Conservation (phyloP, 495 filamentous ascomycete genomes). For the Chlorociboria aeruginascens region DNA sequence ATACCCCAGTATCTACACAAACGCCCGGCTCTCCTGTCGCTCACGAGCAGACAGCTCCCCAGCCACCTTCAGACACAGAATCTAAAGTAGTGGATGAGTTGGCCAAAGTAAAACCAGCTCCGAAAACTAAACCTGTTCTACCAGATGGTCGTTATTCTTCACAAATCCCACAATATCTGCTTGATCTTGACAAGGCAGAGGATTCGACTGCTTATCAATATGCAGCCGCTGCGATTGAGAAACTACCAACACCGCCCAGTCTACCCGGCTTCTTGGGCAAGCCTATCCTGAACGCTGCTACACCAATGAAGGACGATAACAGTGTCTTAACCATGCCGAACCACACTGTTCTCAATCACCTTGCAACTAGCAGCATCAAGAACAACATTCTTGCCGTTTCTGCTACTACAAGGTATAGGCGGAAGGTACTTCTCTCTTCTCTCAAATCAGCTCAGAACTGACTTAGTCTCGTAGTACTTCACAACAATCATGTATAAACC, state of each 20-base stretch:
- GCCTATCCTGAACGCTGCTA: slow-evolving; percentile 83
- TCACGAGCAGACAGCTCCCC: not conserved
- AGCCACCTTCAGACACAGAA: slow-evolving; percentile 1
- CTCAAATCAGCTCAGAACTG: slow-evolving; percentile 16
- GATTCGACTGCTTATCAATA: slow-evolving; percentile 57
- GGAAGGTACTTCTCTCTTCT: slow-evolving; percentile 55
- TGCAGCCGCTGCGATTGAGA: slow-evolving; percentile 54
- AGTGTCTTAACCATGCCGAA: slow-evolving; percentile 94
- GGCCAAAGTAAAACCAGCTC: slow-evolving; percentile 16
- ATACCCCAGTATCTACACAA: slow-evolving; percentile 22
- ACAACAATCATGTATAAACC: slow-evolving; percentile 98
- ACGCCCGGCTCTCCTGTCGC: not conserved
- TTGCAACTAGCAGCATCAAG: slow-evolving; percentile 98
- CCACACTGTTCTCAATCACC: slow-evolving; percentile 90
- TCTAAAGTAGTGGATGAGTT: slow-evolving; percentile 14
- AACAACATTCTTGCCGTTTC: slow-evolving; percentile 92
- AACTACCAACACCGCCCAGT: slow-evolving; percentile 69
- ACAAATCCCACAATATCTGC: slow-evolving; percentile 71
- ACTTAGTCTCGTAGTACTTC: slow-evolving; percentile 58
- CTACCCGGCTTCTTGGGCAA: slow-evolving; percentile 88
- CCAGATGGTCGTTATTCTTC: slow-evolving; percentile 39
- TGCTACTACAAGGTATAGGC: slow-evolving; percentile 90
- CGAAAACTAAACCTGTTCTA: slow-evolving; percentile 32
- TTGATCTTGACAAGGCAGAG: slow-evolving; percentile 75
- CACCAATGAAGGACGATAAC: slow-evolving; percentile 91